phyloP scores from a whole-genome alignment of 208 protist species.

The Trypanosoma vivax region DNA sequence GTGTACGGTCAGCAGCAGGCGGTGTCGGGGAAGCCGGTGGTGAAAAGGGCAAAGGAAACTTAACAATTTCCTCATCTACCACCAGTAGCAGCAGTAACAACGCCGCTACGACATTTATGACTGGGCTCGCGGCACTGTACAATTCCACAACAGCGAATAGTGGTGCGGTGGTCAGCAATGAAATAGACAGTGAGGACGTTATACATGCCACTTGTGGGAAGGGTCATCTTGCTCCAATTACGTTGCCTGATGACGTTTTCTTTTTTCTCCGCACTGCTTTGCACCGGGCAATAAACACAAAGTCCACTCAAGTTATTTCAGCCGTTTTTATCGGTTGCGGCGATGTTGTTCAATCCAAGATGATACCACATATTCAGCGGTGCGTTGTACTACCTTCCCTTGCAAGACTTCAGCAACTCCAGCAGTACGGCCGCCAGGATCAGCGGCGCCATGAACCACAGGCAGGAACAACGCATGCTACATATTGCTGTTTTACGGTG shows the following conservation, averaged over 20 bases:
- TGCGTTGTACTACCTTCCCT: constrained; percentile 15
- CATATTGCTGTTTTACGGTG: constrained; percentile 5
- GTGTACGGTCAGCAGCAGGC: not conserved
- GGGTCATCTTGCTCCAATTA: constrained; percentile 32
- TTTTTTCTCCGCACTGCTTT: constrained; percentile 78
- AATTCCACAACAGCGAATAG: constrained; percentile 29
- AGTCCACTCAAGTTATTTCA: constrained; percentile 75
- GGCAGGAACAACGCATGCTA: not conserved
- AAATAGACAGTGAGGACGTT: constrained; percentile 12
- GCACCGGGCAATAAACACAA: constrained; percentile 72
- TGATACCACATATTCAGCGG: constrained; percentile 44
- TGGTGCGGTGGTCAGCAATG: not conserved
- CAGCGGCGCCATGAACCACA: not conserved
- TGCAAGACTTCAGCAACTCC: constrained; percentile 6
- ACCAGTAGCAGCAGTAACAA: constrained; percentile 13
- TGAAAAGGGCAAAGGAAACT: too few species aligned
- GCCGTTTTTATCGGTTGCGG: constrained; percentile 60
- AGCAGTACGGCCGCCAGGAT: not conserved
- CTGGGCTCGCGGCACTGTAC: constrained; percentile 54
- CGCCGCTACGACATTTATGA: constrained; percentile 44
- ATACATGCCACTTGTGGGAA: constrained; percentile 12
- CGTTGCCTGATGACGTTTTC: constrained; percentile 76
- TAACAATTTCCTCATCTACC: too few species aligned
- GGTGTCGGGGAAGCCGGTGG: not conserved
- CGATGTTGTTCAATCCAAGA: constrained; percentile 45